Base-by-base conservation (phyloP, 441 rosid genomes). In the Gossypium armourianum region DNA sequence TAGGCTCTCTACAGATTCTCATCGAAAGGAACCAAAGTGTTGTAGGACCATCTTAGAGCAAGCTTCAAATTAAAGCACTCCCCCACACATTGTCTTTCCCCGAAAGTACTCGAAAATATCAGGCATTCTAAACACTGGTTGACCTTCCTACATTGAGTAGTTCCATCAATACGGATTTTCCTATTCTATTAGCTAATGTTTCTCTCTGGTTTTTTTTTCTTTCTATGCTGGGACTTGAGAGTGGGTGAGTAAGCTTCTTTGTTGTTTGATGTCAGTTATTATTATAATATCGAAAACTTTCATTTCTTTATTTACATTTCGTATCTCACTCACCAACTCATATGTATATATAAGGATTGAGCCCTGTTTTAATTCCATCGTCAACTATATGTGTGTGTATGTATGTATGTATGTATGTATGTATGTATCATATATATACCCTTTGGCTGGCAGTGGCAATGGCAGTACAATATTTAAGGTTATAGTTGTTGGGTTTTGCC, bases 211-310 rank as follows among this genome's bases (percentile, higher is more conserved):
- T 7, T 16, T n/a, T 8, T 45, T 45, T 45, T 10, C 50, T 8
- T 10, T 45, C 15, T 45, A 29, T 29, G 7, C 36, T 29, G 36
- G 36, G 36, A 29, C 8, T 29, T 29, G 36, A 5, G 36, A 29
- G 7, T 29, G 36, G 8, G 36, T 29, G 8, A 29, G 36, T 29
- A 29, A 29, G 36, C 36, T 29, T 29, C 36, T 29, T 43, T 45
- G 78, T 20, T 77, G 68, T 68, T 69, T 77, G 56, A 13, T 21
- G 70, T 62, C 54, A 53, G 77, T 74, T 69, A 49, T 16, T 66
- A 74, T 54, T 36, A 52, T 72, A 53, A 17, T 17, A 40, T 1
- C 4, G 24, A 15, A 8, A 57, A 56, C 8, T 47, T 23, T 73
- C 17, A 2, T 40, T 69, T 56, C 43, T 10, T 23, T 65, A 15